A percentile compares a stretch with the other conserved stretches of the same genome.
phyloP scores from a whole-genome alignment of 495 filamentous ascomycete genomes.

The Geopyxis carbonaria region DNA sequence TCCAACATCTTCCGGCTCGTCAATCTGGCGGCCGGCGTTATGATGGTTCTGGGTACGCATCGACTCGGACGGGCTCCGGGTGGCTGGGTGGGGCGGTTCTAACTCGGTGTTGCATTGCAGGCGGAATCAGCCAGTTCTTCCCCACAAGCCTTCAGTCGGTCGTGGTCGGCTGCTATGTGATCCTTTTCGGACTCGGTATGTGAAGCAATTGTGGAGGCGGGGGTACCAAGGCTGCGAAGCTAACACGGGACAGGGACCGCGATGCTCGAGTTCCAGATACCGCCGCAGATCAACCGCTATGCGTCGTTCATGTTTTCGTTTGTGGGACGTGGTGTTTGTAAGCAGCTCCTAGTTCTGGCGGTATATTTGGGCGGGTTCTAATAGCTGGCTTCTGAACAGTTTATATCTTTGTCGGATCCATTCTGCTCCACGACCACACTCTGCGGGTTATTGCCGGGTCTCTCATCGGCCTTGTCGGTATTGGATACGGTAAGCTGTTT shows the following conservation, averaged over 20 bases:
- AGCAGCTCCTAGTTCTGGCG: constrained; percentile 27
- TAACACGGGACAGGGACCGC: constrained; percentile 33
- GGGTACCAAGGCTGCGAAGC: background rate
- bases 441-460: constrained; percentile 48
- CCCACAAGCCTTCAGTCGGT: constrained; percentile 41
- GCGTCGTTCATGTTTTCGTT: constrained; percentile 96
- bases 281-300: constrained; percentile 79
- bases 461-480: constrained; percentile 56
- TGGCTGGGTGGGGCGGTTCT: background rate
- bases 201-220: too few relatives aligned
- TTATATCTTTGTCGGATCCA: constrained; percentile 86
- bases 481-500: constrained; percentile 41
- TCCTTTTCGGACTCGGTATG: constrained; percentile 78
- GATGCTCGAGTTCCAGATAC: constrained; percentile 83
- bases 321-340: constrained; percentile 86
- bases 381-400: constrained; percentile 36
- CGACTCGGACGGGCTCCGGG: too few relatives aligned
- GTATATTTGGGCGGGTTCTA: background rate
- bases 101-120: constrained; percentile 1
- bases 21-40: constrained; percentile 70
- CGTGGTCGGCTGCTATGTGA: constrained; percentile 69
- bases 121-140: constrained; percentile 76
- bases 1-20: constrained; percentile 47
- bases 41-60: constrained; percentile 66
- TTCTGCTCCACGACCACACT: constrained; percentile 48